phyloP scores from a whole-genome alignment of 805 yeast species.

The Komagataella ulmi region DNA sequence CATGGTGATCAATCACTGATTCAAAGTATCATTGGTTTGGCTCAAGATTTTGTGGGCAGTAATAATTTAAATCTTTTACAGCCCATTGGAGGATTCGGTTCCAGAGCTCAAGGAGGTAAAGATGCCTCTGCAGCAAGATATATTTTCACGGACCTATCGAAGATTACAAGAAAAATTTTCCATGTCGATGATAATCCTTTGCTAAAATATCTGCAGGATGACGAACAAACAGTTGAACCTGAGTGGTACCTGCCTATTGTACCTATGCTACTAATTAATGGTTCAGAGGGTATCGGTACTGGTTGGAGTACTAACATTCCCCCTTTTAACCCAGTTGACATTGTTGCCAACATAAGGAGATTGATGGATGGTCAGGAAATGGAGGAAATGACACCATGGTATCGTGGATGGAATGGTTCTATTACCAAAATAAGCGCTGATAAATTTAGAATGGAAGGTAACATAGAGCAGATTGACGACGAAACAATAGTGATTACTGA shows the following conservation, averaged over 20 bases:
- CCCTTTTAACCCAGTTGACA: slow-evolving; percentile 74
- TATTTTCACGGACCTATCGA: slow-evolving; percentile 74
- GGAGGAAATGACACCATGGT: slow-evolving; percentile 83
- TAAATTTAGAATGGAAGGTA: slow-evolving; percentile 66
- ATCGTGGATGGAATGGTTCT: slow-evolving; percentile 85
- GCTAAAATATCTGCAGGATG: slow-evolving; percentile 74
- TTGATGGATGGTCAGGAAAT: slow-evolving; percentile 63
- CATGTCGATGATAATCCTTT: slow-evolving; percentile 71
- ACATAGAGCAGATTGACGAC: slow-evolving; percentile 68
- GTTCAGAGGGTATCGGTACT: slow-evolving; percentile 96
- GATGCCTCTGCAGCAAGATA: slow-evolving; percentile 98
- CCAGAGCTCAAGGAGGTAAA: slow-evolving; percentile 94
- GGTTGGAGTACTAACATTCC: slow-evolving; percentile 98
- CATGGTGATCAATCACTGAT: slow-evolving; percentile 87
- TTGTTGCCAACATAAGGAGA: slow-evolving; percentile 59
- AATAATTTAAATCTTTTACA: slow-evolving; percentile 74
- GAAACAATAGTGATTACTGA: slow-evolving; percentile 82
- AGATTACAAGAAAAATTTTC: slow-evolving; percentile 65
- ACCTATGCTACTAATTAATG: slow-evolving; percentile 92
- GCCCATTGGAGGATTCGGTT: slow-evolving; percentile 95
- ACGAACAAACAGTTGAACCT: slow-evolving; percentile 89
- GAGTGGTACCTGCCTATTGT: slow-evolving; percentile 90
- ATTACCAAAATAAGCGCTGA: slow-evolving; percentile 53
- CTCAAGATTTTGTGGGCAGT: slow-evolving; percentile 90
- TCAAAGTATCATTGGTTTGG: slow-evolving; percentile 86